Conservation (phyloP, 257 asterid genomes). For the Nicotiana obtusifolia region DNA sequence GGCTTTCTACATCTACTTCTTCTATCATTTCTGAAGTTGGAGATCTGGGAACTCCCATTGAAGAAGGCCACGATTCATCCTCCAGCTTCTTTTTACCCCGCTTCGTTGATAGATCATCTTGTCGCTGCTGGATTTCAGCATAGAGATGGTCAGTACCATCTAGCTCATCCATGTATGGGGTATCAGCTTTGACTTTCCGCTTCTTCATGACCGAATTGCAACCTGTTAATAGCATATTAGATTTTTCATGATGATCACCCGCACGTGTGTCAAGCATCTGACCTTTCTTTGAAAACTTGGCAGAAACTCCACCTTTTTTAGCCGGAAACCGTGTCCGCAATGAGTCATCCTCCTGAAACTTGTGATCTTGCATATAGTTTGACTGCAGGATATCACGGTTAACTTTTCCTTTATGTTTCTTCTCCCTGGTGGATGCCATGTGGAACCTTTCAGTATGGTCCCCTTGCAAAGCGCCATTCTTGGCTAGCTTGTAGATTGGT, state of each 20-base stretch:
- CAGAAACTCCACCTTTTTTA: constrained; percentile 44
- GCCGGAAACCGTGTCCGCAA: constrained; percentile 45
- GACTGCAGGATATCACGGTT: constrained; percentile 42
- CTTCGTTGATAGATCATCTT: constrained; percentile 48
- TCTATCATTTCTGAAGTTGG: constrained; percentile 37
- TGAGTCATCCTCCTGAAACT: constrained; percentile 48
- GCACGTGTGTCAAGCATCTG: constrained; percentile 42
- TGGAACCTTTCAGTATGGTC: constrained; percentile 43
- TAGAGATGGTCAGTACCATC: constrained; percentile 37
- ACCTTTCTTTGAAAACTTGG: constrained; percentile 62
- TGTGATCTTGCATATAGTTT: constrained; percentile 36
- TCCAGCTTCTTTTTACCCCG: constrained; percentile 60
- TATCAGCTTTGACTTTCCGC: constrained; percentile 66
- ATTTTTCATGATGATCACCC: constrained; percentile 44
- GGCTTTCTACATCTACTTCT: constrained; percentile 53
- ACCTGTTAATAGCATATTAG: constrained; percentile 53
- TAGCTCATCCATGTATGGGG: constrained; percentile 34
- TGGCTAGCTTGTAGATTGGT: constrained; percentile 45
- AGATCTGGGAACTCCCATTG: constrained; percentile 48
- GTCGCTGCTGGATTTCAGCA: constrained; percentile 43
- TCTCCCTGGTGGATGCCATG: constrained; percentile 41
- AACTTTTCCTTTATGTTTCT: constrained; percentile 49
- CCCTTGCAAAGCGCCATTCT: constrained; percentile 55
- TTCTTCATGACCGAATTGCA: constrained; percentile 61
- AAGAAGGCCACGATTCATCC: constrained; percentile 37